Evolutionary conservation across 2,329 filamentous ascomycete genomes (phyloP).

Genomic region (Neonectria magnoliae): DNA sequence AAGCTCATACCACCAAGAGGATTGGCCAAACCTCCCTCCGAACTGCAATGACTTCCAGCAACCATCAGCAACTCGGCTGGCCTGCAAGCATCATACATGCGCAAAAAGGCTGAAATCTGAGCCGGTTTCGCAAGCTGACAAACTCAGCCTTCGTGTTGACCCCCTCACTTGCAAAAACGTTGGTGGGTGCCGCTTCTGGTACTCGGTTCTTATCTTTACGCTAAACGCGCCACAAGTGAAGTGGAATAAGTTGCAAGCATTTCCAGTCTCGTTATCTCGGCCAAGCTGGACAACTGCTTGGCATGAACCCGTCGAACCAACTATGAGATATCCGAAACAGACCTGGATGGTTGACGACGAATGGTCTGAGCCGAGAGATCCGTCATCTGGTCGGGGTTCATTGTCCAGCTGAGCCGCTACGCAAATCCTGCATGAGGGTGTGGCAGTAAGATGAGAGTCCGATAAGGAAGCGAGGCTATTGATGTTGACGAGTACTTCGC

Average conservation of each 20-base stretch:
- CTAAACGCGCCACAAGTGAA: conserved; percentile 32
- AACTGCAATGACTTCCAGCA: neutral
- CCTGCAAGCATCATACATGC: neutral
- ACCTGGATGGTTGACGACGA: neutral
- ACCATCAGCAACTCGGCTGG: conserved; percentile 10
- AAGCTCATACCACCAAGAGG: neutral
- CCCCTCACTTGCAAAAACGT: neutral
- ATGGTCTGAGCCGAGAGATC: conserved; percentile 16
- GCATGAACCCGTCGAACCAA: conserved; percentile 7
- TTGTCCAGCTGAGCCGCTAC: conserved; percentile 17
- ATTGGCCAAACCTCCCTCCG: neutral
- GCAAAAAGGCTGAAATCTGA: conserved; percentile 13
- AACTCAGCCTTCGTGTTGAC: conserved; percentile 1
- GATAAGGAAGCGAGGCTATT: conserved; percentile 15
- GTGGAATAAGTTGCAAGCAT: conserved; percentile 8
- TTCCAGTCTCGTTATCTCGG: conserved; percentile 25
- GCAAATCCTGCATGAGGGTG: conserved; percentile 8
- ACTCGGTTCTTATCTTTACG: conserved; percentile 34
- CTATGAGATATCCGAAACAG: conserved; percentile 12
- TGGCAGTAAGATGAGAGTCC: conserved; percentile 5
- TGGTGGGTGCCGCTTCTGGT: conserved; percentile 2
- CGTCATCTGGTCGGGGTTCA: conserved; percentile 4
- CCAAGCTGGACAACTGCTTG: conserved; percentile 15
- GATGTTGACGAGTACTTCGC: neutral
- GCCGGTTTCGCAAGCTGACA: conserved; percentile 12